These are phyloP conservation scores for Cordyceps farinosa DNA, from an alignment of 2,329 filamentous ascomycete species.

Conservation along the genomic window DNA sequence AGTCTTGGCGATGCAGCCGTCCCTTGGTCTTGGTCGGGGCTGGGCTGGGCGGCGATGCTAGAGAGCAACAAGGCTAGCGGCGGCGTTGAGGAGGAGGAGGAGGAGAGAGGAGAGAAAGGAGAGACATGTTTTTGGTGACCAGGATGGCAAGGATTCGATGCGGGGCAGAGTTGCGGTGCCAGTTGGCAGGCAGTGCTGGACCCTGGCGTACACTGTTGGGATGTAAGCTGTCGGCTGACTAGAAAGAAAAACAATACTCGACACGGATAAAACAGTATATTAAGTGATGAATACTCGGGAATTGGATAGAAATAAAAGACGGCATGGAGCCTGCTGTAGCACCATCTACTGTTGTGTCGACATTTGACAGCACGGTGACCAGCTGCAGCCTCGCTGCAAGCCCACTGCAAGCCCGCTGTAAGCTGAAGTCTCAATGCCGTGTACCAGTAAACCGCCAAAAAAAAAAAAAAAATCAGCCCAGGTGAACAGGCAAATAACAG, in stretches of 20 bases:
- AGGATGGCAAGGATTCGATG: background rate
- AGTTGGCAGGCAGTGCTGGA: no score
- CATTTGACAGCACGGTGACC: background rate
- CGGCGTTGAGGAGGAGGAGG: background rate
- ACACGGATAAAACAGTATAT: no score
- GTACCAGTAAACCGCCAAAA: background rate
- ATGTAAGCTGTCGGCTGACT: background rate
- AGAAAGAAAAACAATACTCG: no score
- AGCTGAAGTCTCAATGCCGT: no score
- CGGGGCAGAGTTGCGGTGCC: background rate
- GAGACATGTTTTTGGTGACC: background rate
- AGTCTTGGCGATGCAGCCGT: background rate
- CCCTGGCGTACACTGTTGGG: background rate
- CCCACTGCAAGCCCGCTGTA: background rate
- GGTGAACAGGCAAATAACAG: background rate
- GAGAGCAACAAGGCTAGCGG: background rate
- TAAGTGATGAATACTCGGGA: no score
- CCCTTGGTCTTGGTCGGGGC: background rate
- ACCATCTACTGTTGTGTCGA: no score
- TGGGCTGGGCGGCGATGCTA: background rate
- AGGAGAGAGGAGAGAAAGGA: background rate
- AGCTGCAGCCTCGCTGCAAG: background rate
- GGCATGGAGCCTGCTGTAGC: background rate
- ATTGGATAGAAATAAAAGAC: no score
- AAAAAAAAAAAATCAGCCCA: background rate